Conservation (phyloP, 169 alveolate species). For the Plasmodium chabaudi region DNA sequence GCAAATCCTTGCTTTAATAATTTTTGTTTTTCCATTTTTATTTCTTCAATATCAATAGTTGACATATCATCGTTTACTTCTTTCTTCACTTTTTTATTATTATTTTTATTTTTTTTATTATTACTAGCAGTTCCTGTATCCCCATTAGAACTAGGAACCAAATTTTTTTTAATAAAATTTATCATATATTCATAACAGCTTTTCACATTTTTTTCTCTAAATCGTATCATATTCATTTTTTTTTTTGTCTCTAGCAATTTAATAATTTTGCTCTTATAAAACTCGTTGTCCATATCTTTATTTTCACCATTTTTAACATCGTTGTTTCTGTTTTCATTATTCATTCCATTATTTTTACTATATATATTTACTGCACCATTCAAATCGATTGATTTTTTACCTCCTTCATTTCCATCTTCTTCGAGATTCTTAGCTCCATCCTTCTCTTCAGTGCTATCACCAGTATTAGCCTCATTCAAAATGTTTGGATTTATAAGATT, state of each 20-base stretch:
- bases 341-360: background rate
- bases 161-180: conserved; percentile 29
- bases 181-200: conserved; percentile 19
- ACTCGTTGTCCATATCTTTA: background rate
- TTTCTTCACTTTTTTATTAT: conserved; percentile 2
- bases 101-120: conserved; percentile 1
- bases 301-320: background rate
- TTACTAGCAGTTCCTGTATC: background rate
- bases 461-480: conserved; percentile 9
- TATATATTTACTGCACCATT: background rate
- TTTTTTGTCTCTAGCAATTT: conserved; percentile 22
- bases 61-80: conserved; percentile 14
- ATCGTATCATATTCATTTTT: conserved; percentile 26
- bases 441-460: background rate
- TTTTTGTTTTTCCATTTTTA: conserved; percentile 41
- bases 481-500: conserved; percentile 78
- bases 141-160: conserved; percentile 3
- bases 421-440: conserved; percentile 1
- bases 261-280: conserved; percentile 24
- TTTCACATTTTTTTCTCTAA: conserved; percentile 47
- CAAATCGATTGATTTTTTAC: too few relatives aligned
- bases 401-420: background rate
- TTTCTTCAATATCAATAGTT: conserved; percentile 36
- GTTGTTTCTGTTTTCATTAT: background rate
- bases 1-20: conserved; percentile 49